Evolutionary conservation across 2,329 filamentous ascomycete species (phyloP).

Genomic region (Zopfia rhizophila): DNA sequence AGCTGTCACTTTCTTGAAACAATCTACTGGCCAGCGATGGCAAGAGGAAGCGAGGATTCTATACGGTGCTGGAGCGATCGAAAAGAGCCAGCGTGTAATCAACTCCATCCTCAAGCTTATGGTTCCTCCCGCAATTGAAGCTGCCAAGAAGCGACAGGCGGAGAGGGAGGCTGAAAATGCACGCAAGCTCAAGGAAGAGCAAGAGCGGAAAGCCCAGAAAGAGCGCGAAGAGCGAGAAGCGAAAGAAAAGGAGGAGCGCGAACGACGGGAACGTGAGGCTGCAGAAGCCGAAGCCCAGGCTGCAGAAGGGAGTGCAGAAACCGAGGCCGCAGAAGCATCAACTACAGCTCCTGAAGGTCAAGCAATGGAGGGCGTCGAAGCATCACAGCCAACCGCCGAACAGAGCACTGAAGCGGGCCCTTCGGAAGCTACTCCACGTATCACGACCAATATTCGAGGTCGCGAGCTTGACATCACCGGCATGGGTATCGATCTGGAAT

Average conservation of each 20-base stretch:
- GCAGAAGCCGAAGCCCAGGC: slow-evolving; percentile 54
- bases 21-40: slow-evolving; percentile 81
- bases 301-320: slow-evolving; percentile 38
- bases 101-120: slow-evolving; percentile 77
- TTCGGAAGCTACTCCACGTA: slow-evolving; percentile 59
- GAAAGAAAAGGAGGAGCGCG: slow-evolving; percentile 62
- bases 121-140: slow-evolving; percentile 84
- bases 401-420: slow-evolving; percentile 47
- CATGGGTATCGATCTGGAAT: slow-evolving; percentile 92
- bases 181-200: slow-evolving; percentile 69
- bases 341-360: slow-evolving; percentile 54
- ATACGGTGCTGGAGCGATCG: slow-evolving; percentile 74
- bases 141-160: slow-evolving; percentile 76
- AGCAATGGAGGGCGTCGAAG: slow-evolving; percentile 83
- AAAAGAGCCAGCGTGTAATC: slow-evolving; percentile 75
- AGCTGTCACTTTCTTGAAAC: slow-evolving; percentile 78
- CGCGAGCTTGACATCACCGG: slow-evolving; percentile 93
- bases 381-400: slow-evolving; percentile 53
- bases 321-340: slow-evolving; percentile 39
- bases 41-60: slow-evolving; percentile 89
- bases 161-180: slow-evolving; percentile 80
- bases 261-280: slow-evolving; percentile 55
- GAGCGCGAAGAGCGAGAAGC: slow-evolving; percentile 67
- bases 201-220: slow-evolving; percentile 69
- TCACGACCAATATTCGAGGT: slow-evolving; percentile 85